Evolutionary conservation across 306 rosid genomes (phyloP), one percentile per base, ranked within the genome.

Genomic region (Vigna mungo): DNA sequence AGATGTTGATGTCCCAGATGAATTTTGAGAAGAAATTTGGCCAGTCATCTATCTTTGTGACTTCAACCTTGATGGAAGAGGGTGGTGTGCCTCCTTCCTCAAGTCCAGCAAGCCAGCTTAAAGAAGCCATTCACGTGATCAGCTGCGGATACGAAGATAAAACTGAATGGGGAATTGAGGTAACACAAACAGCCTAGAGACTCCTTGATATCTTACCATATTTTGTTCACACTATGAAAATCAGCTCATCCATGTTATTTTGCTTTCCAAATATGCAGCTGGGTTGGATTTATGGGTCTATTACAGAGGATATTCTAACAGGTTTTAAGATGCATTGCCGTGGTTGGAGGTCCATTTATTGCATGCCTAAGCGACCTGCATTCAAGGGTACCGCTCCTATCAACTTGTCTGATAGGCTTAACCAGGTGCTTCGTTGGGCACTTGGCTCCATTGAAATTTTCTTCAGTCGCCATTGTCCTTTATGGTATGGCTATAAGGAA

Each of bases 271-370:
- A 73, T 48, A 27, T 81, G 88, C 93, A 94, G 98, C 85, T 94
- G 14, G 98, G 98, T 63, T 94, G 98, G 98, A 94, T 92, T 59
- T 94, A 94, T 44, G 98, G 98, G 27, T 94, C 98, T 12, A 90
- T 92, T 86, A 92, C 98, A 80, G 98, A 92, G 81, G 98, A 94
- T 84, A 94, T 94, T 74, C 86, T 94, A 44, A 92, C 98, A 47
- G 98, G 97, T 55, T 94, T 94, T 73, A 94, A 94, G 87, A 94
- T 94, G 98, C 98, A 94, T 85, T 94, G 98, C 86, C 98, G 97
- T 52, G 98, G 98, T 70, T 94, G 98, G 98, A 92, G 97, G 74
- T 92, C 98, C 21, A 92, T 94, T 71, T 94, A 94, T 84, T 94
- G 98, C 66, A 87, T 89, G 91, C 97, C 98, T 55, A 88, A 84